phyloP scores from a whole-genome alignment of 805 yeast genomes.

The Nakazawaea ernobii region DNA sequence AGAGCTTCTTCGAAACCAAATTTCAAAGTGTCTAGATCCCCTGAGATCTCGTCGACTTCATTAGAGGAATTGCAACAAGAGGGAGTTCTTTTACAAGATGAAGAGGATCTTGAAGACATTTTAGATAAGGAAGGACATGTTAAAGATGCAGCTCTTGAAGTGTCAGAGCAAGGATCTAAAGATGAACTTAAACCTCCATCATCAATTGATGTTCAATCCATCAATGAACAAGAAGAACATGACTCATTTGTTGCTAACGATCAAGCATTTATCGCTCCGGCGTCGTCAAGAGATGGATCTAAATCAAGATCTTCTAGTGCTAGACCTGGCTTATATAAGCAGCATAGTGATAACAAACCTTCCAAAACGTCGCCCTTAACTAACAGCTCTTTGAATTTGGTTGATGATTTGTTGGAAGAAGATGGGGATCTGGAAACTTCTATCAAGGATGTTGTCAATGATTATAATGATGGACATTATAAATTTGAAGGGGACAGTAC shows the following conservation, averaged over 20 bases:
- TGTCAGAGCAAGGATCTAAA: conserved; percentile 14
- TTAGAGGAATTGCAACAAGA: conserved; percentile 33
- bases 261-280: conserved; percentile 29
- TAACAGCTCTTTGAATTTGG: neutral
- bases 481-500: conserved; percentile 3
- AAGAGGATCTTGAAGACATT: conserved; percentile 47
- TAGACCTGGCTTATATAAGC: neutral
- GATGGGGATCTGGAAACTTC: conserved; percentile 17
- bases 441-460: conserved; percentile 25
- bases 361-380: conserved; percentile 8
- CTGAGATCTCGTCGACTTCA: conserved; percentile 21
- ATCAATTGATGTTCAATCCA: conserved; percentile 9
- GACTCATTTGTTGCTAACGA: conserved; percentile 18
- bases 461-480: conserved; percentile 25
- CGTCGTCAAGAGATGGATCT: conserved; percentile 18
- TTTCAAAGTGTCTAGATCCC: conserved; percentile 36
- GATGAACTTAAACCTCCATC: conserved; percentile 5
- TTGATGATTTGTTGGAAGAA: conserved; percentile 8
- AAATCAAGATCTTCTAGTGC: conserved; percentile 10
- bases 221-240: conserved; percentile 8
- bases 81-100: conserved; percentile 53
- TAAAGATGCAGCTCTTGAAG: conserved; percentile 38
- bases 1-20: conserved; percentile 26
- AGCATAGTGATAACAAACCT: neutral
- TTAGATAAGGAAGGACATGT: conserved; percentile 50